Evolutionary conservation across 768 basidiomycete genomes (phyloP).

Genomic region (Suillus plorans): DNA sequence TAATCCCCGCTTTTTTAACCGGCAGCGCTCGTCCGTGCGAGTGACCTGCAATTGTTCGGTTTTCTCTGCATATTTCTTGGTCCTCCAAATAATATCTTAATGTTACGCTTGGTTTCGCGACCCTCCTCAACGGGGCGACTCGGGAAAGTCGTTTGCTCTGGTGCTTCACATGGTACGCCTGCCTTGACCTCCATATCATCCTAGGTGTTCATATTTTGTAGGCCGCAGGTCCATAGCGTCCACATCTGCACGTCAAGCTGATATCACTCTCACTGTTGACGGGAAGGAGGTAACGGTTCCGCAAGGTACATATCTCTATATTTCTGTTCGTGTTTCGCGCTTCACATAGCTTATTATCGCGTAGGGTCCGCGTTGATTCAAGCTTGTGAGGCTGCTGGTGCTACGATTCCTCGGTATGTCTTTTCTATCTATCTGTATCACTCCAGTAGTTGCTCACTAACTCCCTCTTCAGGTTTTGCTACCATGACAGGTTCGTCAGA

Average conservation of each 20-base stretch:
- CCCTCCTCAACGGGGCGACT: constrained; percentile 68
- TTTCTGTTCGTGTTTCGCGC: constrained; percentile 1
- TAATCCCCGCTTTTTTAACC: constrained; percentile 17
- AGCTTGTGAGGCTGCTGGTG: constrained; percentile 89
- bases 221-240: constrained; percentile 66
- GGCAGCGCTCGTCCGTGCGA: constrained; percentile 13
- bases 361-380: constrained; percentile 93
- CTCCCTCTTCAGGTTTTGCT: constrained; percentile 60
- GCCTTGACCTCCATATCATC: neutral
- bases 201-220: constrained; percentile 24
- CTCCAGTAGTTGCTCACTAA: constrained; percentile 13
- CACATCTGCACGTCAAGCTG: constrained; percentile 63
- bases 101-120: constrained; percentile 73
- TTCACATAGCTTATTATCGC: constrained; percentile 11
- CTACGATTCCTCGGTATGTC: constrained; percentile 72
- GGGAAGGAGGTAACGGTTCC: constrained; percentile 97
- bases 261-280: constrained; percentile 92
- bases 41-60: constrained; percentile 18
- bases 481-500: constrained; percentile 71
- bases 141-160: constrained; percentile 52
- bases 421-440: constrained; percentile 1
- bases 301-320: constrained; percentile 62
- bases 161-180: constrained; percentile 35
- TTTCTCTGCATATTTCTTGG: constrained; percentile 22
- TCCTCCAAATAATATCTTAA: constrained; percentile 28